Evolutionary conservation across 306 rosid species (phyloP).

Genomic region (Hippophae tibetana): DNA sequence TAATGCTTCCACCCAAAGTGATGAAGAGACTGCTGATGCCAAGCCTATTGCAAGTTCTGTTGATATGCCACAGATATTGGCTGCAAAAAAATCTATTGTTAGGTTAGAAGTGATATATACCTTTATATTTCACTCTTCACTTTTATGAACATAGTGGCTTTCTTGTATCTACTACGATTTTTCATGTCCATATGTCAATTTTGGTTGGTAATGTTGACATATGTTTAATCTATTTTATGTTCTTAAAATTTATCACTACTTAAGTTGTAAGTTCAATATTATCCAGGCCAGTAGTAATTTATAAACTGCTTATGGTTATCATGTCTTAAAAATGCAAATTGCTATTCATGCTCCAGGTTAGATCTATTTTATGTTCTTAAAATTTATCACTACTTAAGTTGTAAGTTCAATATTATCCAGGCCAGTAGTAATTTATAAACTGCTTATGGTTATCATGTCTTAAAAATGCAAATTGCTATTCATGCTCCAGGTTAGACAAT

Average conservation of each 20-base stretch:
- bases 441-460: background rate
- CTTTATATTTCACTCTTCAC: background rate
- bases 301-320: background rate
- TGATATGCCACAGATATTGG: constrained; percentile 42
- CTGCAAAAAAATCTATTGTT: constrained; percentile 58
- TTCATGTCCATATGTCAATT: background rate
- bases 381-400: background rate
- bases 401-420: background rate
- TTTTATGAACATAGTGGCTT: background rate
- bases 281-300: background rate
- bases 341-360: constrained; percentile 38
- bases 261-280: background rate
- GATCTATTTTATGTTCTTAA: constrained; percentile 17
- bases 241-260: background rate
- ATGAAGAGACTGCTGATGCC: constrained; percentile 59
- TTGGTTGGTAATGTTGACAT: constrained; percentile 1
- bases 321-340: constrained; percentile 7
- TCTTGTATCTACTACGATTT: background rate
- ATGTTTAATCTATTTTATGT: background rate
- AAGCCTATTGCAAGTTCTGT: constrained; percentile 48
- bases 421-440: background rate
- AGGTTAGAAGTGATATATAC: constrained; percentile 38
- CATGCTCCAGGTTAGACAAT: constrained; percentile 58
- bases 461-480: constrained; percentile 9
- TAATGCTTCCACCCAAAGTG: constrained; percentile 47